Evolutionary conservation across 2,329 filamentous ascomycete genomes (phyloP).

Genomic region (Aureobasidium mangrovei): DNA sequence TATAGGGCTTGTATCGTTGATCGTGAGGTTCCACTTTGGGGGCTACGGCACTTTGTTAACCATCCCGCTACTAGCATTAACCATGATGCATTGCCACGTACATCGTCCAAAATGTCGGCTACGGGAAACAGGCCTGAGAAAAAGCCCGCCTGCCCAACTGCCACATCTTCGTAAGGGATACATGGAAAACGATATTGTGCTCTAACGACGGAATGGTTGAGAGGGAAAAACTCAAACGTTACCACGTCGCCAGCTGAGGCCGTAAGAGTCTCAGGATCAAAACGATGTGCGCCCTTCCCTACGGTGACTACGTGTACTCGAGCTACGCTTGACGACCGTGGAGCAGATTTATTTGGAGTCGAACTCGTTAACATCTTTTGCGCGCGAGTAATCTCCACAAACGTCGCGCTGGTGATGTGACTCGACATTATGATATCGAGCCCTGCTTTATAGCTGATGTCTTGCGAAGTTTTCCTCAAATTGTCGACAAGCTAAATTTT

Average conservation of each 20-base stretch:
- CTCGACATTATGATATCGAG: no score
- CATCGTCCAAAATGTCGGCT: no score
- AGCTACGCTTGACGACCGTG: background rate
- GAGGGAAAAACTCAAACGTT: background rate
- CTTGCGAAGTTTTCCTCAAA: no score
- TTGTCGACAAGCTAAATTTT: no score
- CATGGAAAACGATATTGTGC: background rate
- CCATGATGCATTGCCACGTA: no score
- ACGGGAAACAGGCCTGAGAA: no score
- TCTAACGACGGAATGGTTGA: background rate
- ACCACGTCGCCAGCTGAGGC: background rate
- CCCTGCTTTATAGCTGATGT: no score
- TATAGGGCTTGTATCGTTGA: background rate
- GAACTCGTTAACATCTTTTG: background rate
- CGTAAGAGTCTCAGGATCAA: background rate
- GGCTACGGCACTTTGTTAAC: background rate
- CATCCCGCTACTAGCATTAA: no score
- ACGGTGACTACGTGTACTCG: background rate
- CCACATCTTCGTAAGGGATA: background rate
- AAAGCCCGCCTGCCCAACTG: no score
- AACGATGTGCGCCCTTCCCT: background rate
- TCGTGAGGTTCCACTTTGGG: background rate
- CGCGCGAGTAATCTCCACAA: conserved; percentile 1
- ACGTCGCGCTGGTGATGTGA: background rate
- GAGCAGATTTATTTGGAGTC: background rate